Conservation (phyloP, 1,139 yeast species). For the Hyphopichia wangnamkhiaoensis region DNA sequence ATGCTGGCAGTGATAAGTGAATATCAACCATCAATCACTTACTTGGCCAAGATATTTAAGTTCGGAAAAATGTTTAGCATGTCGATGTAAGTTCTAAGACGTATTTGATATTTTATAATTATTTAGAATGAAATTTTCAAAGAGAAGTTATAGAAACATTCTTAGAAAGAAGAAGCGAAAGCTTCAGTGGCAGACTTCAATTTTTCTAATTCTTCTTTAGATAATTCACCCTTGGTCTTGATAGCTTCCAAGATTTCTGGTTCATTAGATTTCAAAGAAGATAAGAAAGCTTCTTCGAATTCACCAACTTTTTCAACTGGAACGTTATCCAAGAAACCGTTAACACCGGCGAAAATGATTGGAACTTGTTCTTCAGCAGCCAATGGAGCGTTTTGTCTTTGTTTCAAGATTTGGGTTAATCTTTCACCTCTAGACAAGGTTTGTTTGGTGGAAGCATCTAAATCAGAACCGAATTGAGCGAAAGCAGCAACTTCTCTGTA, state of each 20-base stretch:
- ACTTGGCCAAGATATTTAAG: no score
- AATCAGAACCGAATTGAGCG: constrained; percentile 99
- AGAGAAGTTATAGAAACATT: no score
- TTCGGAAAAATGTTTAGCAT: no score
- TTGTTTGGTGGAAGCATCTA: constrained; percentile 99
- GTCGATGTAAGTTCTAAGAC: no score
- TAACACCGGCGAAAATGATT: constrained; percentile 98
- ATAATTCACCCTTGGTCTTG: constrained; percentile 86
- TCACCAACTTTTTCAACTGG: constrained; percentile 86
- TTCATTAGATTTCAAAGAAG: constrained; percentile 90
- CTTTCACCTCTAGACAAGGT: constrained; percentile 99
- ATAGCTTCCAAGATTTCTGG: constrained; percentile 80
- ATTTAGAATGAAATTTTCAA: no score
- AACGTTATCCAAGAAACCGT: constrained; percentile 94
- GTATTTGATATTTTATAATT: no score
- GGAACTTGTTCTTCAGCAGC: constrained; percentile 99
- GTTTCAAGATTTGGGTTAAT: constrained; percentile 98
- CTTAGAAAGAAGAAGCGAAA: constrained; percentile 82
- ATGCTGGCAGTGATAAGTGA: no score
- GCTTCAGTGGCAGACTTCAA: constrained; percentile 90
- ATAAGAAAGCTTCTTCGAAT: constrained; percentile 90
- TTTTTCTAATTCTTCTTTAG: constrained; percentile 82
- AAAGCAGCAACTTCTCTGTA: constrained; percentile 99
- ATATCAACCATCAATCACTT: no score
- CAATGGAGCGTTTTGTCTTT: constrained; percentile 94